These are phyloP conservation scores for Suillus fuscotomentosus DNA, from an alignment of 768 basidiomycete species.

Conservation along the genomic window DNA sequence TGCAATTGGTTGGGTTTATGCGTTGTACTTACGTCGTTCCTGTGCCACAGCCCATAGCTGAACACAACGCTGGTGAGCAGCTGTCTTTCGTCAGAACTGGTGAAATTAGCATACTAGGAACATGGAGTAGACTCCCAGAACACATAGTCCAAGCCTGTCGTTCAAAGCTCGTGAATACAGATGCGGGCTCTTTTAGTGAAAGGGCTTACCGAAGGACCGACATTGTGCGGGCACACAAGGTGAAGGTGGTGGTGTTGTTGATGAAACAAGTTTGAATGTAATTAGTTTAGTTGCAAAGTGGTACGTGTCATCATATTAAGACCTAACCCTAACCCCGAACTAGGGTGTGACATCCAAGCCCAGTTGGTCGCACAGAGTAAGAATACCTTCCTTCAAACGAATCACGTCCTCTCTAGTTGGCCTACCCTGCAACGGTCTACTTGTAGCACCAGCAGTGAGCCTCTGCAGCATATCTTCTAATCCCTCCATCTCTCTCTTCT, in stretches of 20 bases:
- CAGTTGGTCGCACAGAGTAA: slow-evolving; percentile 29
- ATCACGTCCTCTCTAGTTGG: slow-evolving; percentile 43
- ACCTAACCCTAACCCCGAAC: slow-evolving; percentile 19
- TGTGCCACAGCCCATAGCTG: slow-evolving; percentile 93
- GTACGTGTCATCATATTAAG: slow-evolving; percentile 21
- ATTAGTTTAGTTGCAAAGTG: not conserved
- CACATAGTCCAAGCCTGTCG: slow-evolving; percentile 67
- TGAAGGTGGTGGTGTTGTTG: not conserved
- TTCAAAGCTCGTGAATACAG: not conserved
- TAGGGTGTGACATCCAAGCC: slow-evolving; percentile 14
- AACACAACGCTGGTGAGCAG: not conserved
- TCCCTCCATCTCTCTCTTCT: slow-evolving; percentile 50
- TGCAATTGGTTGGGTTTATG: not conserved
- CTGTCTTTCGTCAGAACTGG: slow-evolving; percentile 4
- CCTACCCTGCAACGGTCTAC: slow-evolving; percentile 14
- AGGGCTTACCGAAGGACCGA: slow-evolving; percentile 24
- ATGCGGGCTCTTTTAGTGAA: not conserved
- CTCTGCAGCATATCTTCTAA: slow-evolving; percentile 55
- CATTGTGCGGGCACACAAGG: slow-evolving; percentile 13
- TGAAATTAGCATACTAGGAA: slow-evolving; percentile 63
- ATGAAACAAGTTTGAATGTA: not conserved
- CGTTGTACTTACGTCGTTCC: slow-evolving; percentile 69
- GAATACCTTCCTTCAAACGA: slow-evolving; percentile 36
- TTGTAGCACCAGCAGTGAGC: slow-evolving; percentile 33
- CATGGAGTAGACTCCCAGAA: slow-evolving; percentile 89